A percentile compares a stretch with the other conserved stretches of the same genome.
These are phyloP conservation scores for Ceratobasidium sp. DNA, from an alignment of 1,284 basidiomycete species.

Conservation along the genomic window DNA sequence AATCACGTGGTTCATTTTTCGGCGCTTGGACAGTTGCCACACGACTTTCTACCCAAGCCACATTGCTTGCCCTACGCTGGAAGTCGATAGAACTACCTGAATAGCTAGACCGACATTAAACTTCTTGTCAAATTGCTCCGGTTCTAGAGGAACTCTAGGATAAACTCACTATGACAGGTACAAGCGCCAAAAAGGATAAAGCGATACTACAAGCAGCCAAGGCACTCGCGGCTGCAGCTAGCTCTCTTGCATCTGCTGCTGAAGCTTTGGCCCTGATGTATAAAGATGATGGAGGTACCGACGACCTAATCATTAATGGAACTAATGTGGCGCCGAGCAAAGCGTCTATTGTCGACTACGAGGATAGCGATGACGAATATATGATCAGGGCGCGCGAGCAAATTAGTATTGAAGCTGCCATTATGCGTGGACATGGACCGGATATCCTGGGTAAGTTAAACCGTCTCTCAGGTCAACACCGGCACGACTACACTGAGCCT, in stretches of 20 bases:
- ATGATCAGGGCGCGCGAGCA: conserved; percentile 30
- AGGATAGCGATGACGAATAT: conserved; percentile 24
- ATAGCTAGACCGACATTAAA: not conserved
- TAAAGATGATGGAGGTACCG: conserved; percentile 4
- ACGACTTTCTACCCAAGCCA: not conserved
- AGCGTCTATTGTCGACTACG: not conserved
- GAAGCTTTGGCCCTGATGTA: conserved; percentile 17
- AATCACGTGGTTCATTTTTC: conserved; percentile 1
- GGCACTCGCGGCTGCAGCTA: conserved; percentile 24
- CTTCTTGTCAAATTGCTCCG: not conserved
- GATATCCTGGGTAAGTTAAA: not conserved
- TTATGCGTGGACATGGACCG: not conserved
- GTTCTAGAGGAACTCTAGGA: not conserved
- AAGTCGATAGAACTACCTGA: not conserved
- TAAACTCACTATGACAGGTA: not conserved
- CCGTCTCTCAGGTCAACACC: not conserved
- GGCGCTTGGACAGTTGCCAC: not conserved
- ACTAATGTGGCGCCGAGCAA: not conserved
- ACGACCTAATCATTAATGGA: not conserved
- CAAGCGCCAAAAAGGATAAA: conserved; percentile 18
- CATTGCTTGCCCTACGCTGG: not conserved
- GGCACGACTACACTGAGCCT: not conserved
- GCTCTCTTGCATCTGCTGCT: conserved; percentile 22
- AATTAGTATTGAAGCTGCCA: not conserved
- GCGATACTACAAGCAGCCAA: conserved; percentile 18